Percentiles rank a stretch among this genome's conserved stretches.
Conservation (phyloP, 192 early-diverging fungal genomes). For the Chytriomyces hyalinus region DNA sequence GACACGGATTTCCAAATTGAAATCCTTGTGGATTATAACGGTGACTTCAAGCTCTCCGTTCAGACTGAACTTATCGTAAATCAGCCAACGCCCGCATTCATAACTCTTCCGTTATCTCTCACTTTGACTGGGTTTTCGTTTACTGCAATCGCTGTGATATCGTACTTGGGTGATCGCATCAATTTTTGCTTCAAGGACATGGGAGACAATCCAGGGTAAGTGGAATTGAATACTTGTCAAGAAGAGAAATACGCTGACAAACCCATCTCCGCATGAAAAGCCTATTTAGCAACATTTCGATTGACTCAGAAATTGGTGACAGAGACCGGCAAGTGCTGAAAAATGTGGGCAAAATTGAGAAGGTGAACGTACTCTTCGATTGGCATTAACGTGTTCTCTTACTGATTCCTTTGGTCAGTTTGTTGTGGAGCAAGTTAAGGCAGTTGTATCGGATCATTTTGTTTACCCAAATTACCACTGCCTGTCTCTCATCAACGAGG, state of each 20-base stretch:
- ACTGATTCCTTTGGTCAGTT: slow-evolving; percentile 44
- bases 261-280: slow-evolving; percentile 32
- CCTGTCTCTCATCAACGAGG: slow-evolving; percentile 34
- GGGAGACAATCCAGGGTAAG: slow-evolving; percentile 47
- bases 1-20: slow-evolving; percentile 62
- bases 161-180: slow-evolving; percentile 63
- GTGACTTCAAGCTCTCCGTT: slow-evolving; percentile 59
- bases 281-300: slow-evolving; percentile 60
- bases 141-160: slow-evolving; percentile 58
- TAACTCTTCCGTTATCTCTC: slow-evolving; percentile 60
- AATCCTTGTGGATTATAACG: slow-evolving; percentile 55
- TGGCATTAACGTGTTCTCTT: slow-evolving; percentile 41
- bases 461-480: slow-evolving; percentile 60
- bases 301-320: slow-evolving; percentile 68
- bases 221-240: neutral
- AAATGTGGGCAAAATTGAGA: slow-evolving; percentile 67
- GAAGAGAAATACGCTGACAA: slow-evolving; percentile 6
- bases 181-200: slow-evolving; percentile 66
- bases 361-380: slow-evolving; percentile 45
- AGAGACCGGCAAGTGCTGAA: slow-evolving; percentile 60
- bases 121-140: slow-evolving; percentile 63
- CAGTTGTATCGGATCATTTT: slow-evolving; percentile 50
- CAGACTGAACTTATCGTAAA: slow-evolving; percentile 65
- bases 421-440: slow-evolving; percentile 47
- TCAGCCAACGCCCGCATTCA: slow-evolving; percentile 65